A percentile compares a stretch with the other conserved stretches of the same genome.
These are phyloP conservation scores for Backusella mclennaniae DNA, from an alignment of 192 early-diverging fungal species.

Conservation along the genomic window DNA sequence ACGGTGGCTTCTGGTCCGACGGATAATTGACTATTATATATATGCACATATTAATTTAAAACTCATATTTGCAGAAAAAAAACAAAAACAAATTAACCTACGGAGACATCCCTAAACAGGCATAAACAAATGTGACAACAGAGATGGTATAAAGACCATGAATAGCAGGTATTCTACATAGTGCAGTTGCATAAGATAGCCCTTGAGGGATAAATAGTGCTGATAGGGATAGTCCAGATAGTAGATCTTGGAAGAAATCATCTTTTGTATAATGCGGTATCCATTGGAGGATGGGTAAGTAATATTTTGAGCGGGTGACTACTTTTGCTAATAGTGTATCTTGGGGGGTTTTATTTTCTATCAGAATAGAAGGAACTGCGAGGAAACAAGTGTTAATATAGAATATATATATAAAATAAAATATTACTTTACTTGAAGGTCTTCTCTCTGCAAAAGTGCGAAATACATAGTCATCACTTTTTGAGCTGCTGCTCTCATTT, in stretches of 20 bases:
- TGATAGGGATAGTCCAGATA: constrained; percentile 78
- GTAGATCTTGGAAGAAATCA: constrained; percentile 66
- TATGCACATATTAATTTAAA: neutral
- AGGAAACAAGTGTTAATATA: neutral
- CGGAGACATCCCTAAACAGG: constrained; percentile 88
- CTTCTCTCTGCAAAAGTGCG: neutral
- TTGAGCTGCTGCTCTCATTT: neutral
- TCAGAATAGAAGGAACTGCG: neutral
- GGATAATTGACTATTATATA: constrained; percentile 65
- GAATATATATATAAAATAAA: neutral
- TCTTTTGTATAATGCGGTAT: constrained; percentile 68
- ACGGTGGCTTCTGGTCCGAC: constrained; percentile 92
- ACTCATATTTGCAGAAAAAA: neutral
- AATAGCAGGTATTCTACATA: constrained; percentile 78
- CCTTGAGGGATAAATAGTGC: constrained; percentile 66
- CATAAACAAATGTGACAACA: constrained; percentile 75
- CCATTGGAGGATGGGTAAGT: constrained; percentile 93
- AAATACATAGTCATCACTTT: neutral
- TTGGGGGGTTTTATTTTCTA: neutral
- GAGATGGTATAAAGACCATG: constrained; percentile 85
- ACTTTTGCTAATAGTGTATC: constrained; percentile 25
- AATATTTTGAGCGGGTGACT: constrained; percentile 74
- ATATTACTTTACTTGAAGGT: neutral
- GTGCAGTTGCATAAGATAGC: constrained; percentile 83
- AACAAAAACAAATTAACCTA: constrained; percentile 20